Percentiles rank a stretch among this genome's conserved stretches.
Conservation (phyloP, 306 rosid genomes). For the Gastrolobium villosum region DNA sequence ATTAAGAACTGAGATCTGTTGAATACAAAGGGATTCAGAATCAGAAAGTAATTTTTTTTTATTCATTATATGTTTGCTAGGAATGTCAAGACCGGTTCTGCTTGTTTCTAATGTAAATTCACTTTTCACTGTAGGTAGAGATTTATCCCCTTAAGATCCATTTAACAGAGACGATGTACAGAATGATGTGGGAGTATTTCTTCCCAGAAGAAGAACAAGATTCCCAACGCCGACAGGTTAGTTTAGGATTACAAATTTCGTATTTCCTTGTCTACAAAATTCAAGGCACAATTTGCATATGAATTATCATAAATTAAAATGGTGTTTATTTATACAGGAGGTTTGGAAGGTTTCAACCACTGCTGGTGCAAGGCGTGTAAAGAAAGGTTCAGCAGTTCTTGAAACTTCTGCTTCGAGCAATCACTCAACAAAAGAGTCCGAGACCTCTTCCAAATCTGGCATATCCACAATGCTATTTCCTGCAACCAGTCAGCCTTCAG, state of each 20-base stretch:
- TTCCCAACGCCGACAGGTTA: slow-evolving; percentile 96
- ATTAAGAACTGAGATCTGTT: background rate
- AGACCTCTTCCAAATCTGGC: slow-evolving; percentile 69
- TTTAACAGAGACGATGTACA: slow-evolving; percentile 95
- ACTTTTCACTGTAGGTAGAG: slow-evolving; percentile 69
- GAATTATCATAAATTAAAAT: slow-evolving; percentile 34
- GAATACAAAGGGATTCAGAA: background rate
- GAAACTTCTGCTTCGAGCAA: slow-evolving; percentile 74
- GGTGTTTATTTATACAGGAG: slow-evolving; percentile 68
- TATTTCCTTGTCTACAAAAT: slow-evolving; percentile 20
- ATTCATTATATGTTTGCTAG: slow-evolving; percentile 5
- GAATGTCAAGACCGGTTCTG: slow-evolving; percentile 23
- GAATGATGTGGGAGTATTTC: slow-evolving; percentile 98
- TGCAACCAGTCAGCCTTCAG: slow-evolving; percentile 63
- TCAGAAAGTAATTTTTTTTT: background rate
- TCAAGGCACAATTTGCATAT: slow-evolving; percentile 36
- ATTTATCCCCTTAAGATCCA: slow-evolving; percentile 98
- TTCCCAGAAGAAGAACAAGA: slow-evolving; percentile 98
- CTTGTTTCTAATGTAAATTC: slow-evolving; percentile 49
- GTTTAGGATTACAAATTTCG: slow-evolving; percentile 50
- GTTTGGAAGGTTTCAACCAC: slow-evolving; percentile 99
- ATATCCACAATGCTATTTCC: slow-evolving; percentile 59
- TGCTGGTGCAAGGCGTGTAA: slow-evolving; percentile 92
- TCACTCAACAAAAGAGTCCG: slow-evolving; percentile 75
- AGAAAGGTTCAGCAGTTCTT: slow-evolving; percentile 68